Percentiles rank a stretch among this genome's conserved stretches.
Evolutionary conservation across 2,329 filamentous ascomycete species (phyloP).

Genomic region (Stagonosporopsis vannaccii): DNA sequence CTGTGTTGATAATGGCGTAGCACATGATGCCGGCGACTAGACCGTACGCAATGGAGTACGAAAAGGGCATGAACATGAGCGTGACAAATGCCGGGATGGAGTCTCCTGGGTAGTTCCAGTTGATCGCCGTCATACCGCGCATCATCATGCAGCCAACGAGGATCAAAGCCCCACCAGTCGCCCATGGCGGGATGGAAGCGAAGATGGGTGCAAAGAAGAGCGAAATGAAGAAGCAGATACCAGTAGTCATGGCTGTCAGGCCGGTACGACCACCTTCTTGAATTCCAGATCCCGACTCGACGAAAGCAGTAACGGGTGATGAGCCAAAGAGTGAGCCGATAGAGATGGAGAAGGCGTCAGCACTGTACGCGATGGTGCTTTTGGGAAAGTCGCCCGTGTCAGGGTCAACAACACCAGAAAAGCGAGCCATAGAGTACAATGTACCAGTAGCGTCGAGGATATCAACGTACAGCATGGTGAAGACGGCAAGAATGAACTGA

Average conservation of each 20-base stretch:
- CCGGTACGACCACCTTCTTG: constrained; percentile 86
- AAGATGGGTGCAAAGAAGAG: constrained; percentile 92
- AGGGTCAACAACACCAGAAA: constrained; percentile 80
- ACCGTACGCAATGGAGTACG: constrained; percentile 86
- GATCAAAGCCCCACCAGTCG: constrained; percentile 85
- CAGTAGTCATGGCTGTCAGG: constrained; percentile 77
- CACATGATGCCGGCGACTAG: constrained; percentile 80
- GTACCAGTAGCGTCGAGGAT: constrained; percentile 85
- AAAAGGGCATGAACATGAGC: constrained; percentile 86
- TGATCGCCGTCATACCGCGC: constrained; percentile 78
- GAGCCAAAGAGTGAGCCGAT: constrained; percentile 80
- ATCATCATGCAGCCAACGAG: constrained; percentile 89
- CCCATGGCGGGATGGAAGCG: constrained; percentile 87
- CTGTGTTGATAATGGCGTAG: constrained; percentile 77
- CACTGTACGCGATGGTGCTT: constrained; percentile 82
- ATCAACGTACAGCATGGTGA: constrained; percentile 90
- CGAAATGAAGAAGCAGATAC: constrained; percentile 78
- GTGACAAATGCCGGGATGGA: constrained; percentile 84
- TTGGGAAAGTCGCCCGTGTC: constrained; percentile 87
- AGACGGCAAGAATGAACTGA: constrained; percentile 81
- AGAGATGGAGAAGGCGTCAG: constrained; percentile 81
- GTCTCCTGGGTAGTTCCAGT: constrained; percentile 84
- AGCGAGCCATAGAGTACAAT: constrained; percentile 87
- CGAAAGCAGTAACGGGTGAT: constrained; percentile 84
- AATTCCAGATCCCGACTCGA: constrained; percentile 87